Base-by-base conservation (phyloP, 768 basidiomycete genomes). In the Russula sp. region DNA sequence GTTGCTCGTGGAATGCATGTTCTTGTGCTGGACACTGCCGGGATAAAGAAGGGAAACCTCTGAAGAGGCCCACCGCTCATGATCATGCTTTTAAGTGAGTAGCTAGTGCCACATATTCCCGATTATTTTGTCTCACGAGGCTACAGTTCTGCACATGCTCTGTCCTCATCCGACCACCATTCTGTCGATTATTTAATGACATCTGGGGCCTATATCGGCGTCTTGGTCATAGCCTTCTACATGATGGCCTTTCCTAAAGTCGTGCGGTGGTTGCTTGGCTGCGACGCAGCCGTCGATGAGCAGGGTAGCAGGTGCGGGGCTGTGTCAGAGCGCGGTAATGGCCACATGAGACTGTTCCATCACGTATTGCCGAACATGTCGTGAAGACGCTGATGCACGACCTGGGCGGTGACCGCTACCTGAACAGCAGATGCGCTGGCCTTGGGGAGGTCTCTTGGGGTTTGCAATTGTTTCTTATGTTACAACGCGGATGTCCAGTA, bases 201-300 rank as follows among this genome's bases (percentile, higher is more conserved):
- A 35, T 34, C 49, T 29, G 25, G 25, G 25, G 25, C 3, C 8
- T 51, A 10, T 25, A n/a, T 51, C 8, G 9, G 3, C 35, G 4
- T 20, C 20, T 46, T 29, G 25, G 3, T 29, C 25, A 29, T 29
- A 29, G 4, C n/a, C 22, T 10, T 51, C 35, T 48, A 32, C 5
- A 32, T 2, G 29, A 4, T 47, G 1, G n/a, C 20, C 11, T 22
- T 51, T 36, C 11, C 5, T 0, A 11, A 48, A 3, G 9, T 34
- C 20, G 18, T 58, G 36, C 38, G 36, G 51, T 60, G 38, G 36
- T 54, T 47, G 13, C 59, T 53, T 60, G 59, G 11, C 42, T 25
- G 25, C 18, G 59, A 43, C 51, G 51, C 59, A 47, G 43, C 13
- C 51, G 45, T 60, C 59, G 5, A 2, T 59, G 58, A 54, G 51